Conservation (phyloP, 192 early-diverging fungal species). For the Backusella sp. region DNA sequence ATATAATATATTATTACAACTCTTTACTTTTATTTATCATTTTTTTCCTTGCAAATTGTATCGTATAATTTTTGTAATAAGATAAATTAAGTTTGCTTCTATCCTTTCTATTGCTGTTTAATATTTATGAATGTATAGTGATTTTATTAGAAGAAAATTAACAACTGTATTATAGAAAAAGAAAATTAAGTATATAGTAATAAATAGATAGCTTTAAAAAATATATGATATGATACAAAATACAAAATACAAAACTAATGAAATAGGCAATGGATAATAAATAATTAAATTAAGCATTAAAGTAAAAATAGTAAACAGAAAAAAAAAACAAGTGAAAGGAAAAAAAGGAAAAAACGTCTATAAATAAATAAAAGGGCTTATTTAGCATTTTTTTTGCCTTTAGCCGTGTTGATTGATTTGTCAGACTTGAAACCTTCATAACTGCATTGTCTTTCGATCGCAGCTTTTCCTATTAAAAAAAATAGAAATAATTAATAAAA, state of each 20-base stretch:
- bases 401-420: background rate
- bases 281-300: background rate
- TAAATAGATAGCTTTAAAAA: background rate
- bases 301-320: background rate
- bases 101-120: background rate
- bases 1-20: background rate
- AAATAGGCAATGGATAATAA: background rate
- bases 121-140: background rate
- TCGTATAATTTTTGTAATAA: background rate
- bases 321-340: background rate
- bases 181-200: background rate
- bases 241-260: background rate
- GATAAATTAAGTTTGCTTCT: background rate
- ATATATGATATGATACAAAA: background rate
- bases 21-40: background rate
- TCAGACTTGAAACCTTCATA: background rate
- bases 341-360: background rate
- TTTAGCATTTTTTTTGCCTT: background rate
- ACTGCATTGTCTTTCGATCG: background rate
- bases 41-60: background rate
- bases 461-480: background rate
- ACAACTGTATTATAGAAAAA: background rate
- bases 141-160: background rate
- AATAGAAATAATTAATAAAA: background rate
- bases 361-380: background rate